These are phyloP conservation scores for Coemansia sp. DNA, from an alignment of 192 early-diverging fungal species.

Conservation along the genomic window DNA sequence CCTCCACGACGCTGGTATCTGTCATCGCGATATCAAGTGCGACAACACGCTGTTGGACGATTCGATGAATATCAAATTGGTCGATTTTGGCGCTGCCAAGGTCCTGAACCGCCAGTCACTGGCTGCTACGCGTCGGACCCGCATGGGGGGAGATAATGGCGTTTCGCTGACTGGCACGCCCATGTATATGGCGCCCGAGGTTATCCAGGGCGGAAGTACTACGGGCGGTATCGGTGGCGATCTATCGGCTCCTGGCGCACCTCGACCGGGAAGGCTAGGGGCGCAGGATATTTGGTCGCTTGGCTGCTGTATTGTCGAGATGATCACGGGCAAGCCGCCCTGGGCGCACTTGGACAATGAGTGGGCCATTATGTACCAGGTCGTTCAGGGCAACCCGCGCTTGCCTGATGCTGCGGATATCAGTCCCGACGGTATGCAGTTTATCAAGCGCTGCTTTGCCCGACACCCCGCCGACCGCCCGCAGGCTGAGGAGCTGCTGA, in stretches of 20 bases:
- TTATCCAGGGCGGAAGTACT: slow-evolving; percentile 69
- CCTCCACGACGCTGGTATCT: slow-evolving; percentile 78
- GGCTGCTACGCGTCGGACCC: slow-evolving; percentile 44
- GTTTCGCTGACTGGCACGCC: slow-evolving; percentile 61
- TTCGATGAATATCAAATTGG: slow-evolving; percentile 76
- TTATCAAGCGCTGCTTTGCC: slow-evolving; percentile 77
- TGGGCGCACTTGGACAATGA: slow-evolving; percentile 91
- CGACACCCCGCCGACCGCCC: slow-evolving; percentile 71
- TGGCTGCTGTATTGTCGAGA: slow-evolving; percentile 88
- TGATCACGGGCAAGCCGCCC: slow-evolving; percentile 85
- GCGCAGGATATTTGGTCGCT: slow-evolving; percentile 93
- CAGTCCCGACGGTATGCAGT: slow-evolving; percentile 68
- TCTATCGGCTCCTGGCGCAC: slow-evolving; percentile 7
- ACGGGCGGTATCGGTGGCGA: slow-evolving; percentile 3
- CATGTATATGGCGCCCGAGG: slow-evolving; percentile 70
- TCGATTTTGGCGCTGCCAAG: slow-evolving; percentile 91
- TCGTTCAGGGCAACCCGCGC: slow-evolving; percentile 73
- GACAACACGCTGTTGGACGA: slow-evolving; percentile 85
- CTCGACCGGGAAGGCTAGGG: slow-evolving; percentile 35
- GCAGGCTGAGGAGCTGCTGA: slow-evolving; percentile 68
- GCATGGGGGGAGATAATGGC: slow-evolving; percentile 18
- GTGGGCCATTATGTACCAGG: slow-evolving; percentile 94
- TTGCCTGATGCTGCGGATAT: slow-evolving; percentile 71
- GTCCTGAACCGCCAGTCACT: slow-evolving; percentile 70
- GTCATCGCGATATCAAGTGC: slow-evolving; percentile 88